Conservation (phyloP, 116 monocot genomes). For the Zostera marina region DNA sequence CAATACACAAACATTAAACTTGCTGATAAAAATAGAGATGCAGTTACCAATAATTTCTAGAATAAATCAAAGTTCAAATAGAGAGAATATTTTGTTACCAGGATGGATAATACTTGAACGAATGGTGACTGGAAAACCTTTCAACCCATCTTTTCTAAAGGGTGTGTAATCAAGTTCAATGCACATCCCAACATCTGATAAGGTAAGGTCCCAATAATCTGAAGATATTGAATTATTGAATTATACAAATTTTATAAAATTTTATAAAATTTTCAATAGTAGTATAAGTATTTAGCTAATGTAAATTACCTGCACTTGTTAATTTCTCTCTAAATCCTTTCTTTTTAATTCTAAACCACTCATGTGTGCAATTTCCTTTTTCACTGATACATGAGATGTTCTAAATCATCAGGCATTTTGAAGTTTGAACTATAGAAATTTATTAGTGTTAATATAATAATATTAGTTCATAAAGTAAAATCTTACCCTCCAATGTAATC, state of each 20-base stretch:
- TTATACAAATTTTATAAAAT: not conserved
- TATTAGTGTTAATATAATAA: not conserved
- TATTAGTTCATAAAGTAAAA: not conserved
- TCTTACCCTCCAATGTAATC: conserved; percentile 75
- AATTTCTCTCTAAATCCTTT: conserved; percentile 52
- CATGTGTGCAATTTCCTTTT: conserved; percentile 63
- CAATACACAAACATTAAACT: too few species aligned
- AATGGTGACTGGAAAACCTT: conserved; percentile 35
- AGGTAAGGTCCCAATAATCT: conserved; percentile 72
- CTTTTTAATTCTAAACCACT: conserved; percentile 67
- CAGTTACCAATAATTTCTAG: too few species aligned
- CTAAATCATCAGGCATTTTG: not conserved
- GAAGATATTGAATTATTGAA: conserved; percentile 4
- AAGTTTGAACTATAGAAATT: not conserved
- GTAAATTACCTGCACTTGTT: conserved; percentile 36
- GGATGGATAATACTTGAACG: conserved; percentile 43
- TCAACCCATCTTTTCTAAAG: conserved; percentile 64
- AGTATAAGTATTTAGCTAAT: not conserved
- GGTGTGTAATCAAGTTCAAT: conserved; percentile 93
- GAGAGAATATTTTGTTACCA: conserved; percentile 21
- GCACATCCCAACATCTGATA: conserved; percentile 53
- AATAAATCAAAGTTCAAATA: not conserved
- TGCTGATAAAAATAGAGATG: too few species aligned
- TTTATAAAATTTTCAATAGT: not conserved
- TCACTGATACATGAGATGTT: conserved; percentile 24